Base-by-base conservation (phyloP, 75 land plant species). In the Pinus taeda region DNA sequence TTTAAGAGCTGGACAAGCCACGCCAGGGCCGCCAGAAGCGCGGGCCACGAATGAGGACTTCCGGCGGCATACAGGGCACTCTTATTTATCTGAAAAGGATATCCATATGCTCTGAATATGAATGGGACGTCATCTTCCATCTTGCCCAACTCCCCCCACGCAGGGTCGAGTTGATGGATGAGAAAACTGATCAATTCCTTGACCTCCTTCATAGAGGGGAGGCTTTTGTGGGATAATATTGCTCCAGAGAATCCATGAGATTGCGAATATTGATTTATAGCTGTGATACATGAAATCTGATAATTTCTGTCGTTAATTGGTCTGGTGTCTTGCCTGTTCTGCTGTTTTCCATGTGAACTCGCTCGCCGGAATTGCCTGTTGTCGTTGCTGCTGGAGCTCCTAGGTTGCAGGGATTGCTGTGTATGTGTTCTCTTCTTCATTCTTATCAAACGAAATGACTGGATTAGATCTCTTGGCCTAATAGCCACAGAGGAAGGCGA, bases 31-130 rank as follows among this genome's bases (percentile, higher is more conserved):
- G 95, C 96, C 59, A 93, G 84, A 30, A 91, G 74, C 15, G 80
- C 33, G 13, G 97, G 97, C 97, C 97, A 96, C 0, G 92, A 74
- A 69, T 93, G 97, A 0, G 97, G 98, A 15, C 93, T 88, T 57
- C 90, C 85, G 26, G 97, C 97, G 11, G 94, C 85, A 20, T 82
- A 82, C 70, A 96, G 85, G 3, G 89, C 91, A 18, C 94, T 91
- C 65, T 83, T 83, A 65, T 83, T 90, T 75, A 93, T 80, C 79
- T 87, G 90, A 71, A 85, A 64, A 7, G 98, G 97, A 66, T 88
- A 96, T 29, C 79, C 73, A 1, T 90, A 60, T 49, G 36, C 22
- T 79, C 81, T 85, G 60, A 96, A 88, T 57, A 88, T 7, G 29
- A 76, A n/a, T 42, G 80, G 87, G 9, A 93, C 87, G 30, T 96